Evolutionary conservation across 164 flowering plant species (phyloP), one percentile per base, ranked within the genome.

Genomic region (Houttuynia cordata): DNA sequence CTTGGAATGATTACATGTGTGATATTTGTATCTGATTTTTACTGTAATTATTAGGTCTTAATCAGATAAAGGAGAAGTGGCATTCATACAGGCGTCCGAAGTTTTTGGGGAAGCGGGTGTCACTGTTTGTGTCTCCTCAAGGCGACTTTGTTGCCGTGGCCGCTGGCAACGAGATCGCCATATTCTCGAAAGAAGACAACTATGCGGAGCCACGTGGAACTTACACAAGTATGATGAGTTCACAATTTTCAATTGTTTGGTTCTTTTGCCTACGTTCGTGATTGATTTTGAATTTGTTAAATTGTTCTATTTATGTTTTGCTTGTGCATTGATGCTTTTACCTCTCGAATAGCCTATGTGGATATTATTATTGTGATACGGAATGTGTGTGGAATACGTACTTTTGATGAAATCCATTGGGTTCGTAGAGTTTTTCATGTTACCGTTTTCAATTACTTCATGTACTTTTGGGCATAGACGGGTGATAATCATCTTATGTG

Each of bases 121-220:
- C 89, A 24, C 67, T 90, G 70, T 86, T 84, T 68, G 71, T 88
- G 42, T 90, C 99, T 54, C 76, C 83, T 3, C 74, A 72, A 7
- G 97, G 86, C 39, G 87, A 86, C 64, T 75, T 62, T 64, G 85
- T 93, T 68, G 97, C 99, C 66, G 84, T 93, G n/a, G 89, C 88
- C 72, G 70, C 71, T 66, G 87, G 85, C 61, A 88, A 80, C 68
- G 81, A 71, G 57, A 76, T 93, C 61, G 90, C 86, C 12, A 71
- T 93, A 52, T 69, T 88, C 72, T 77, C 63, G 64, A 82, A 82
- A 75, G 85, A 75, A 37, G 88, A 93, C 73, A 78, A 83, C 71
- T 93, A 80, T 75, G 72, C 64, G 66, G 75, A 81, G 53, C 97
- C 99, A 3, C 75, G 78, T 70, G 99, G 97, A 42, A 68, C 62